Evolutionary conservation across 176 grass and related monocot species (phyloP).

Genomic region (Oryza brachyantha): DNA sequence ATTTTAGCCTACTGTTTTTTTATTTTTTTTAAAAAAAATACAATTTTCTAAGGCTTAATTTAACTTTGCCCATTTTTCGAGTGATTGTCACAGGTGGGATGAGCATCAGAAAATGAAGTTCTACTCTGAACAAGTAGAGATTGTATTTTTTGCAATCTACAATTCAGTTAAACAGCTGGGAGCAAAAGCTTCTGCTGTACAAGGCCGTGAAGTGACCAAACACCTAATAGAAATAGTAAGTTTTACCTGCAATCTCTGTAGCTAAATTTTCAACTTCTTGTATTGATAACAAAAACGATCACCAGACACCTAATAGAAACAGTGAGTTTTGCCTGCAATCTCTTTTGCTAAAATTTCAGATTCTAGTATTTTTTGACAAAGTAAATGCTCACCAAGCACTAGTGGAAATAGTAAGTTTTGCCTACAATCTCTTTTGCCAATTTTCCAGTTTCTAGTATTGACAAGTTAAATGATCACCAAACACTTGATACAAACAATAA

Average conservation of each 20-base stretch:
- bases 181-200: constrained; percentile 37
- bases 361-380: no score
- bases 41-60: not conserved
- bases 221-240: constrained; percentile 55
- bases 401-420: no score
- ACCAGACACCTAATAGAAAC: not conserved
- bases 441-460: no score
- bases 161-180: constrained; percentile 44
- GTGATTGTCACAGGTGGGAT: constrained; percentile 48
- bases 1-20: not conserved
- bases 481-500: no score
- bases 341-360: no score
- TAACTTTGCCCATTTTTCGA: not conserved
- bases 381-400: no score
- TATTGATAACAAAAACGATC: not conserved
- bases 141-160: constrained; percentile 49
- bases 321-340: no score
- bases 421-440: no score
- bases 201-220: constrained; percentile 33
- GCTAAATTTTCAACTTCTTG: not conserved
- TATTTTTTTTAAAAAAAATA: no score
- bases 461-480: no score
- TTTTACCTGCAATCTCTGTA: not conserved
- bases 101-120: constrained; percentile 30
- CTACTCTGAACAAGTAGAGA: constrained; percentile 56